A percentile compares a stretch with the other conserved stretches of the same genome.
Conservation (phyloP, 2,329 filamentous ascomycete species). For the Taxawa tesnikishii region DNA sequence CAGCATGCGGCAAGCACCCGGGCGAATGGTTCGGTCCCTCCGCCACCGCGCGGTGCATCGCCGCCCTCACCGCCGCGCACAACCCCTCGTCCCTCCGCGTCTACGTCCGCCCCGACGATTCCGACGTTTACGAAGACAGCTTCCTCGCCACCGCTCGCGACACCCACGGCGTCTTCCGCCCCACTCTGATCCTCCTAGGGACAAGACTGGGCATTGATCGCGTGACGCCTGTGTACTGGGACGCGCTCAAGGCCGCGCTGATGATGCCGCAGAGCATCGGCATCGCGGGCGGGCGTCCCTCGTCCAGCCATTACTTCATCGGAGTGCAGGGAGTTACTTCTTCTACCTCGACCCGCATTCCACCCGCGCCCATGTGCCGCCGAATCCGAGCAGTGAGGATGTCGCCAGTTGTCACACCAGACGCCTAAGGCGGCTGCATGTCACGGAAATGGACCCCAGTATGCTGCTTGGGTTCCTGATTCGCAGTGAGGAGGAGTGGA, state of each 20-base stretch:
- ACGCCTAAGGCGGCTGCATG: slow-evolving; percentile 66
- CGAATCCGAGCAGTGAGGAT: slow-evolving; percentile 51
- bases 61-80: slow-evolving; percentile 64
- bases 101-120: slow-evolving; percentile 79
- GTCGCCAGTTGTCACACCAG: slow-evolving; percentile 77
- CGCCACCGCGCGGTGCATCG: slow-evolving; percentile 84
- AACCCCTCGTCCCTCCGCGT: slow-evolving; percentile 55
- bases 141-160: slow-evolving; percentile 68
- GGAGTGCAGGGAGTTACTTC: slow-evolving; percentile 61
- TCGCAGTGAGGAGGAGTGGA: slow-evolving; percentile 69
- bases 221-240: slow-evolving; percentile 89
- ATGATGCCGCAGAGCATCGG: slow-evolving; percentile 89
- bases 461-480: slow-evolving; percentile 96
- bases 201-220: slow-evolving; percentile 87
- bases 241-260: slow-evolving; percentile 73
- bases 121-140: slow-evolving; percentile 85
- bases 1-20: slow-evolving; percentile 82
- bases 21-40: slow-evolving; percentile 99
- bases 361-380: slow-evolving; percentile 61
- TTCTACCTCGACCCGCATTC: slow-evolving; percentile 95
- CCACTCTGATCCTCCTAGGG: slow-evolving; percentile 79
- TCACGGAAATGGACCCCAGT: slow-evolving; percentile 92
- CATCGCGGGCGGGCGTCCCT: slow-evolving; percentile 87
- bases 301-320: slow-evolving; percentile 72
- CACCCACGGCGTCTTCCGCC: slow-evolving; percentile 54